A percentile compares a stretch with the other conserved stretches of the same genome.
Conservation (phyloP, 2,329 filamentous ascomycete species). For the Trichoderma brevicompactum region DNA sequence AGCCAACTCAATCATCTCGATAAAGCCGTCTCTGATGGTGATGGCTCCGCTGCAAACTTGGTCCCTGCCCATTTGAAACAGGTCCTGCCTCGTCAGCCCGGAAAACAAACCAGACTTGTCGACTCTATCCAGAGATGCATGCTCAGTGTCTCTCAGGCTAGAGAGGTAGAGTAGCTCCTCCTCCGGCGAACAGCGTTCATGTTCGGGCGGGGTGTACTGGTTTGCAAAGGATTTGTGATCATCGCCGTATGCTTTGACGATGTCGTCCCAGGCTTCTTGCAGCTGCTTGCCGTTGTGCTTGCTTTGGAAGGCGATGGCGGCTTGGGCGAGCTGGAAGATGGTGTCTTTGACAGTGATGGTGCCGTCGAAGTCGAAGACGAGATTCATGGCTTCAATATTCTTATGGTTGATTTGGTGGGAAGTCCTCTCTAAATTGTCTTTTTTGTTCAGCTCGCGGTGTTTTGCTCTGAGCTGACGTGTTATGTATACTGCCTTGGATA, state of each 20-base stretch:
- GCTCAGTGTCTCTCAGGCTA: conserved; percentile 51
- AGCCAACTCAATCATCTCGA: conserved; percentile 39
- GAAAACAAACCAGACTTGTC: conserved; percentile 51
- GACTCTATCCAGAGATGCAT: conserved; percentile 51
- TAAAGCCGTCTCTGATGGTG: conserved; percentile 48
- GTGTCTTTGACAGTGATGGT: conserved; percentile 62
- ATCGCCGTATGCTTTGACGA: conserved; percentile 51
- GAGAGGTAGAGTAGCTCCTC: conserved; percentile 52
- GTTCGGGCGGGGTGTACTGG: conserved; percentile 41
- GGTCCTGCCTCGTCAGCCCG: conserved; percentile 40
- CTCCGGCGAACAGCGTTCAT: conserved; percentile 41
- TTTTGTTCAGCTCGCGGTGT: neutral
- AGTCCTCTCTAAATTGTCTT: too few species aligned
- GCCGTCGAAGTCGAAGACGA: conserved; percentile 64
- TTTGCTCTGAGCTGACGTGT: neutral
- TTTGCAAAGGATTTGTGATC: conserved; percentile 48
- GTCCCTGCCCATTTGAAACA: conserved; percentile 46
- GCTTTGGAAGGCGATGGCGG: conserved; percentile 46
- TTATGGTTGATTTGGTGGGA: neutral
- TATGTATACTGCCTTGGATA: neutral
- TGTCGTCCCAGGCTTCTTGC: conserved; percentile 48
- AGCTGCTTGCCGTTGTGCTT: conserved; percentile 40
- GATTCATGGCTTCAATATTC: conserved; percentile 41
- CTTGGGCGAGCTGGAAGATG: conserved; percentile 52
- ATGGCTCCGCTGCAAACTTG: conserved; percentile 43